Conservation (phyloP, 2,329 filamentous ascomycete genomes). For the Lecanicillium sp. region DNA sequence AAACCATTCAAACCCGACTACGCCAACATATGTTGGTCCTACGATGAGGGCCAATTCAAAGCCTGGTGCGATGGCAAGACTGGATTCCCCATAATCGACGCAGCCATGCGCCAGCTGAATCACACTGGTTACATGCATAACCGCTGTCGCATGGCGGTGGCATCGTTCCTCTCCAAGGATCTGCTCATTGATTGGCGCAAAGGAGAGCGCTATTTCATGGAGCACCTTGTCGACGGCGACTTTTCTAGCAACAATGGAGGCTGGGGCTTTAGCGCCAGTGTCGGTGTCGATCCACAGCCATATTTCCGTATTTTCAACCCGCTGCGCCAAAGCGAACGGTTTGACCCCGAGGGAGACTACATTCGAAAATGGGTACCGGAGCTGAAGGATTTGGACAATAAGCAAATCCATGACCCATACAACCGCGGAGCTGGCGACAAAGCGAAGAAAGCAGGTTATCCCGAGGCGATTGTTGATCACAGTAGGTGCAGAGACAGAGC, state of each 20-base stretch:
- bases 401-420: constrained; percentile 77
- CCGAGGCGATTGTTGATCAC: constrained; percentile 67
- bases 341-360: constrained; percentile 70
- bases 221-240: constrained; percentile 69
- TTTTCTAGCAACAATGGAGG: constrained; percentile 69
- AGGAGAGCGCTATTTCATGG: constrained; percentile 79
- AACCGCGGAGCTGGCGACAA: constrained; percentile 49
- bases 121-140: constrained; percentile 75
- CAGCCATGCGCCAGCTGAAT: constrained; percentile 72
- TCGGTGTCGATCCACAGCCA: constrained; percentile 76
- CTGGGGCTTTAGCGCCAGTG: constrained; percentile 51
- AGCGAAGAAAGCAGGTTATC: constrained; percentile 64
- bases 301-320: constrained; percentile 93
- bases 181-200: constrained; percentile 76
- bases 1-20: constrained; percentile 72
- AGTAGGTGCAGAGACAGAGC: constrained; percentile 59
- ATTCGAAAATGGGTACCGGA: constrained; percentile 80
- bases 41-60: constrained; percentile 58
- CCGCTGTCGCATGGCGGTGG: constrained; percentile 74
- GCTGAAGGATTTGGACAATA: constrained; percentile 53
- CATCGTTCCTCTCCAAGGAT: constrained; percentile 74
- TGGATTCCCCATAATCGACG: constrained; percentile 78
- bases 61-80: constrained; percentile 71
- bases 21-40: constrained; percentile 76
- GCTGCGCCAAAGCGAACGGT: constrained; percentile 75